Percentiles rank a stretch among this genome's conserved stretches.
Evolutionary conservation across 805 yeast genomes (phyloP).

Genomic region (Suhomyces sp.): DNA sequence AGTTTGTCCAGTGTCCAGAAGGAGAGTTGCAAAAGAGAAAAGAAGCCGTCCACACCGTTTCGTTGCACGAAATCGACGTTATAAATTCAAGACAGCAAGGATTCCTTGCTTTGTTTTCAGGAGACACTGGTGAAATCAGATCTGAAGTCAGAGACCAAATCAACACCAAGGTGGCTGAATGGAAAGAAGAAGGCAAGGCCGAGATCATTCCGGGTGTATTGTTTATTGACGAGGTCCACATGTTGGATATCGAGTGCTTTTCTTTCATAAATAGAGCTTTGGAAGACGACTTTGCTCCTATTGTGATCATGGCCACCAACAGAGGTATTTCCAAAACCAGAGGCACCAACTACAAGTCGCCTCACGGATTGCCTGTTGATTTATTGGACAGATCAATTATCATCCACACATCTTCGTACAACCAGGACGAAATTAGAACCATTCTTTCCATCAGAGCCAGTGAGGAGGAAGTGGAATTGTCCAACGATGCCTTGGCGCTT

Average conservation of each 20-base stretch:
- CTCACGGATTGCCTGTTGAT: slow-evolving; percentile 97
- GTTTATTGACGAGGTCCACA: slow-evolving; percentile 96
- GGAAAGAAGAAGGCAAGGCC: slow-evolving; percentile 99
- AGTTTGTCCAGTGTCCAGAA: slow-evolving; percentile 97
- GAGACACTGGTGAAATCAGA: slow-evolving; percentile 97
- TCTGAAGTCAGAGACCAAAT: slow-evolving; percentile 95
- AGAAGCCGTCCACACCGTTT: slow-evolving; percentile 96
- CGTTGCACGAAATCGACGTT: slow-evolving; percentile 95
- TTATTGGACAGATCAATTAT: slow-evolving; percentile 90
- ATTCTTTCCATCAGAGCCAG: slow-evolving; percentile 87
- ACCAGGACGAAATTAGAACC: slow-evolving; percentile 78
- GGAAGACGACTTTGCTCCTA: slow-evolving; percentile 95
- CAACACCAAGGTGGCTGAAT: slow-evolving; percentile 93
- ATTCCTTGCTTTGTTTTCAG: slow-evolving; percentile 89
- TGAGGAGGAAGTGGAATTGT: slow-evolving; percentile 87
- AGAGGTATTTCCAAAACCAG: slow-evolving; percentile 91
- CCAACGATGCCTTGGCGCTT: slow-evolving; percentile 78
- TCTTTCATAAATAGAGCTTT: slow-evolving; percentile 93
- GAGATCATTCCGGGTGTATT: slow-evolving; percentile 96
- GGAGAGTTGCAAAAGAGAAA: slow-evolving; percentile 96
- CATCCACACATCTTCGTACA: slow-evolving; percentile 78
- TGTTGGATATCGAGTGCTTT: slow-evolving; percentile 96
- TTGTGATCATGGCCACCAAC: slow-evolving; percentile 97
- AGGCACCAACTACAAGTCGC: slow-evolving; percentile 90
- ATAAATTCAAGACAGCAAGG: slow-evolving; percentile 98